Base-by-base conservation (phyloP, 805 yeast species). In the Wickerhamiella lipophila region DNA sequence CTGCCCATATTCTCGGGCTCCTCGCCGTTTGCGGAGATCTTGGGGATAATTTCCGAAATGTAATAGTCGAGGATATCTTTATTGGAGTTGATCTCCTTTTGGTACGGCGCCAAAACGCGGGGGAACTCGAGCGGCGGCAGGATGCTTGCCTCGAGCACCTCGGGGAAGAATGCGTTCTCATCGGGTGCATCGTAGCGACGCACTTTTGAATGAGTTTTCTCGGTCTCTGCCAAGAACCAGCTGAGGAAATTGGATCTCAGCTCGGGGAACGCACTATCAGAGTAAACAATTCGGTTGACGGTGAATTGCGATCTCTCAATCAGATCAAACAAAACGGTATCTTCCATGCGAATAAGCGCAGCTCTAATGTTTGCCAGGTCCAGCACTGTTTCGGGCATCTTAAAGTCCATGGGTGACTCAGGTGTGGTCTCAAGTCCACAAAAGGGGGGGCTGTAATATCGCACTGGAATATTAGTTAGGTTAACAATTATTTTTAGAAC, bases 161-260 rank as follows among this genome's bases (percentile, higher is more conserved):
- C 68, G 2, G 95, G 94, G 69, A 81, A 87, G 62, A 87, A 92
- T 6, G 98, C 88, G 11, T 77, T 71, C 64, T 92, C 96, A 64
- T 92, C 97, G 0, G 97, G 97, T 0, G 96, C 86, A 60, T 87
- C 88, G 62, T 78, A 92, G 58, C 98, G 73, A 60, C 98, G 76
- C 29, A 88, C 72, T 63, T 83, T 92, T 2, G 95, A 75, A 47
- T 83, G 86, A 15, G 74, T 68, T 45, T 67, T 75, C 64, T 92
- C 98, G 54, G 79, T 71, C 59, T 85, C 88, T 46, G 76, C 59
- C 39, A 88, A 69, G 8, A 85, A 68, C 92, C 94, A 92, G 56
- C 89, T 96, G 55, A 92, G 68, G 59, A 92, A 87, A 1, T 89
- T 78, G 2, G 92, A 94, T 30, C 78, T 69, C 58, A 81, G 83